Base-by-base conservation (phyloP, 176 grass and related monocot species). In the Themeda triandra region DNA sequence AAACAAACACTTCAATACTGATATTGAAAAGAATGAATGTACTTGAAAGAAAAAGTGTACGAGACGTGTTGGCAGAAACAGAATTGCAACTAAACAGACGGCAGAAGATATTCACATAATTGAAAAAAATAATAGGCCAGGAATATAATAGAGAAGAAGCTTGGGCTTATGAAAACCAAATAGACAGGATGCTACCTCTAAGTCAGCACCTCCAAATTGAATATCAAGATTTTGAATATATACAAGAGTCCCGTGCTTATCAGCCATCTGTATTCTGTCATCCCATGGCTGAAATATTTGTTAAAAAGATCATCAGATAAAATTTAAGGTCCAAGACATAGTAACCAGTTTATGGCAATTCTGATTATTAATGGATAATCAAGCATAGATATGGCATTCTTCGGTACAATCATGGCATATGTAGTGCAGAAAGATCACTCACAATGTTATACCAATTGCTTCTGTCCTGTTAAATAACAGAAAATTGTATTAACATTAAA, bases 171-270 rank as follows among this genome's bases (percentile, higher is more conserved):
- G 35, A 4, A 12, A 77, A 86, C 37, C 45, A 90, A 75, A 87
- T 39, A 79, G 12, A 76, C 23, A 63, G 74, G 7, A 35, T 37
- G 69, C 14, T 89, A 99, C 97, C 93, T 89, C 81, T 68, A 96
- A 85, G 72, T 99, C 91, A 65, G 86, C 89, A 90, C 93, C 80
- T 76, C 68, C 86, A 75, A 90, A 96, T 12, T 69, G 87, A 76
- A 91, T 72, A 79, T 96, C 91, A 75, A 99, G 91, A 90, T 99
- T 96, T 80, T 94, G 89, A 79, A 99, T 86, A 81, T 84, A 90
- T 4, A 99, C 89, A 40, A 99, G 84, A 59, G 46, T 92, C 45
- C 93, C 91, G 1, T 88, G 36, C 63, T 86, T 39, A 68, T 96
- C 88, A 75, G 86, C 91, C 21, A 9, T 82, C 70, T 6, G 19